Base-by-base conservation (phyloP, 495 filamentous ascomycete species). In the Paragyromitra xinjiangensis region DNA sequence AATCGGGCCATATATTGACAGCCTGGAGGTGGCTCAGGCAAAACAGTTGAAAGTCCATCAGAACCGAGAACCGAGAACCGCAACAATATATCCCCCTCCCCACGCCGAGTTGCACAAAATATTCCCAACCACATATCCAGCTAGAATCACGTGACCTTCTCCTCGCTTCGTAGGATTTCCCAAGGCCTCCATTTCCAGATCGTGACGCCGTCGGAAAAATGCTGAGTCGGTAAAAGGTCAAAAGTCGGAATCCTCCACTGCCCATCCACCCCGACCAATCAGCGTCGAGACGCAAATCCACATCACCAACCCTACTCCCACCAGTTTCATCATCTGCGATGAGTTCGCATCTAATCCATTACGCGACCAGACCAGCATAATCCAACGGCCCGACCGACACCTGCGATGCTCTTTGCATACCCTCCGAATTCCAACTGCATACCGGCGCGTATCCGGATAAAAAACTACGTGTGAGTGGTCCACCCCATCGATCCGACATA, bases 381-480 rank as follows among this genome's bases (percentile, higher is more conserved):
- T 19, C 53, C 67, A 69, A 69, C 67, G 56, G 67, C 39, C 44
- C 26, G 22, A 44, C 65, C 51, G 50, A 69, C 68, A 61, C 16
- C 55, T 62, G 68, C 68, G 68, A 71, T 71, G 68, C 68, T 45
- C 63, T 63, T 63, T 12, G 61, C 16, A 14, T 55, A 22, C 24
- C 55, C 55, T 44, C n/a, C 40, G 24, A 29, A 65, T 22, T 45
- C 42, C 63, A 65, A 65, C 63, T 65, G 63, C 63, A 65, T 42
- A 16, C 34, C 29, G 56, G 68, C 68, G 68, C 68, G 68, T 71
- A 71, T 39, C 55, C 68, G 68, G 68, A 71, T 71, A 71, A 71
- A 71, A 70, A 50, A 48, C 37, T 6, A 22, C 0, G 11, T 37
- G 26, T 22, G 56, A 59, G 48, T 44, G 37, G 39, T 45, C 66